Percentiles rank a stretch among this genome's conserved stretches.
phyloP scores from a whole-genome alignment of 257 asterid genomes.

The Solanum microdontum region DNA sequence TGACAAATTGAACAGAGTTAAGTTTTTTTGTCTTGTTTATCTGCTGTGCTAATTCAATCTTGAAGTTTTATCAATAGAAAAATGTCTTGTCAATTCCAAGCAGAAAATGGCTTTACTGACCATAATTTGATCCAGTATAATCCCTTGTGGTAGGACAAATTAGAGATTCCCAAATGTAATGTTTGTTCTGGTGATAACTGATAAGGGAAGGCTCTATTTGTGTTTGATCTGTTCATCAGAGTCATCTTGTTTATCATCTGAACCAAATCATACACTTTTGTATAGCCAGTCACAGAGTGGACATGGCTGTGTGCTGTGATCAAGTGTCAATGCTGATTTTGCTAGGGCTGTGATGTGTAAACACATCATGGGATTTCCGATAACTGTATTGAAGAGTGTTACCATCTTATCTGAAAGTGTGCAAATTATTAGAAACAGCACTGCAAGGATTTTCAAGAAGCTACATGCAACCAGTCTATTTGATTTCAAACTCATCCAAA shows the following conservation, averaged over 20 bases:
- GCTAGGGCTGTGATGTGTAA: neutral
- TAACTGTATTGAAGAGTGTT: neutral
- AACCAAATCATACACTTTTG: neutral
- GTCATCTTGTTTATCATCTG: neutral
- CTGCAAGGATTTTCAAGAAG: neutral
- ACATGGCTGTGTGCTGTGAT: neutral
- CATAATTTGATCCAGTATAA: neutral
- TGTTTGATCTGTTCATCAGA: neutral
- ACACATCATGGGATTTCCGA: neutral
- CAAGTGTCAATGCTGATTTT: neutral
- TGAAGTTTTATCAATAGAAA: neutral
- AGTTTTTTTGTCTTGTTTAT: neutral
- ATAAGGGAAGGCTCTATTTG: neutral
- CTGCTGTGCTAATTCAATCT: neutral
- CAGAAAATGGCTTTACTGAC: neutral
- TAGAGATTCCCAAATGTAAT: neutral
- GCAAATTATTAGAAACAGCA: neutral
- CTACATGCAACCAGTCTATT: neutral
- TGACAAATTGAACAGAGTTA: neutral
- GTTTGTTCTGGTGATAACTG: neutral
- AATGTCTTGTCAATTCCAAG: neutral
- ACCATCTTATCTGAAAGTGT: neutral
- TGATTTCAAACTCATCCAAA: neutral
- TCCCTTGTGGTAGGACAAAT: neutral
- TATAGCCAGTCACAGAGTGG: neutral